Percentiles rank a stretch among this genome's conserved stretches.
Conservation (phyloP, 345 rosid genomes). For the Gossypium raimondii region DNA sequence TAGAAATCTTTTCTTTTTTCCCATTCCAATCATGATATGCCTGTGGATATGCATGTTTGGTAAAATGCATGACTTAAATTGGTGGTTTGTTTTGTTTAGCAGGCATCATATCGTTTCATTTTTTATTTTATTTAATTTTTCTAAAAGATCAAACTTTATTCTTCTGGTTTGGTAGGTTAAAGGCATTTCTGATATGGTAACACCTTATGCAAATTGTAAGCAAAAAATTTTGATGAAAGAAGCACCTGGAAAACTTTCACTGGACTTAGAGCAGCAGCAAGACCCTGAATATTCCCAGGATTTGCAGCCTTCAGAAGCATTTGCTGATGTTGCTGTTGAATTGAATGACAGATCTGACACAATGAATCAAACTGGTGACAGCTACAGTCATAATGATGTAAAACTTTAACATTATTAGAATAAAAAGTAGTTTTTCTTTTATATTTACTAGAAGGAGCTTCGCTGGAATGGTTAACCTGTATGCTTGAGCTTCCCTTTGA, state of each 20-base stretch:
- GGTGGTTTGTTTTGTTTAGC: constrained; percentile 3
- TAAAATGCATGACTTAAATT: not conserved
- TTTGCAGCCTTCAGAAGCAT: constrained; percentile 22
- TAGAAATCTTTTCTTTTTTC: not conserved
- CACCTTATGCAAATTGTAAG: constrained; percentile 34
- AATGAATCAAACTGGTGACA: constrained; percentile 17
- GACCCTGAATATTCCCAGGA: constrained; percentile 16
- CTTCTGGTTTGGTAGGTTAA: constrained; percentile 57
- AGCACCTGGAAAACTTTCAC: constrained; percentile 18
- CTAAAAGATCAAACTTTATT: constrained; percentile 16
- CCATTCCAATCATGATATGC: not conserved
- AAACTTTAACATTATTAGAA: constrained; percentile 6
- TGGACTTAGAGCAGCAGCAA: constrained; percentile 13
- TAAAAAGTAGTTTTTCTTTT: not conserved
- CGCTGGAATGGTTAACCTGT: not conserved
- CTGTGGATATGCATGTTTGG: not conserved
- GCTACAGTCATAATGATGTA: constrained; percentile 31
- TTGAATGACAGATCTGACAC: constrained; percentile 29
- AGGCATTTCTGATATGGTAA: constrained; percentile 48
- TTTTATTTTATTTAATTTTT: not conserved
- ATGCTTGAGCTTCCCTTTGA: not conserved
- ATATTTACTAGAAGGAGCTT: not conserved
- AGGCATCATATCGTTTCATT: constrained; percentile 9
- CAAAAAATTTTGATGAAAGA: constrained; percentile 30
- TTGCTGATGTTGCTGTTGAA: constrained; percentile 26